These are phyloP conservation scores for Fusarium graminum DNA, from an alignment of 2,329 filamentous ascomycete species.

Conservation along the genomic window DNA sequence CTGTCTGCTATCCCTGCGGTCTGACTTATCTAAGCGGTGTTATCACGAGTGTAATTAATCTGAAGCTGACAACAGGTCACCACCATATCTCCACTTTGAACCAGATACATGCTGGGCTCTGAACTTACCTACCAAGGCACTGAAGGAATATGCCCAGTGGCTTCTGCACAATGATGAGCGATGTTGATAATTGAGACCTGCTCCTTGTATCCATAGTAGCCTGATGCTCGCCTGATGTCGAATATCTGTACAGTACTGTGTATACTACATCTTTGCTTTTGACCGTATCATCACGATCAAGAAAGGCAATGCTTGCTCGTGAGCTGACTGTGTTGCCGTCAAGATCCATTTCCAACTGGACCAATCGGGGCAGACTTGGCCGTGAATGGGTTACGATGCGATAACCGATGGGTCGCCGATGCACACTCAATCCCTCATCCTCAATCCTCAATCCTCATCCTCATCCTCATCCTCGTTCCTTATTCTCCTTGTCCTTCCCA, in stretches of 20 bases:
- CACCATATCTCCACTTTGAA: neutral
- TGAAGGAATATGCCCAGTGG: slow-evolving; percentile 16
- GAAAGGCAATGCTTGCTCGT: slow-evolving; percentile 22
- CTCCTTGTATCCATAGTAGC: neutral
- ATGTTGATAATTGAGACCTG: slow-evolving; percentile 5
- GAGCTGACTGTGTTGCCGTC: slow-evolving; percentile 12
- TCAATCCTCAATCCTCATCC: neutral
- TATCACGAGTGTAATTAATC: too few species aligned
- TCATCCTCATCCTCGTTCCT: too few species aligned
- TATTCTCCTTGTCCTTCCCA: neutral
- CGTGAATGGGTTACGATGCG: neutral
- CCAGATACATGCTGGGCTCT: slow-evolving; percentile 2
- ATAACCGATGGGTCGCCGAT: slow-evolving; percentile 1
- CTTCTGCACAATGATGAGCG: neutral
- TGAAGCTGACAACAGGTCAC: too few species aligned
- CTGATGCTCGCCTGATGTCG: neutral
- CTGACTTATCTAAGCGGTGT: too few species aligned
- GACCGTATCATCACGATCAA: neutral
- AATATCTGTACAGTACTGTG: neutral
- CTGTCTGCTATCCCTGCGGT: neutral
- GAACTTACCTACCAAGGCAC: slow-evolving; percentile 15
- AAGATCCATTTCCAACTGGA: neutral
- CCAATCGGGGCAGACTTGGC: slow-evolving; percentile 28
- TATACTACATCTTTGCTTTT: slow-evolving; percentile 5
- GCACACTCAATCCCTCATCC: neutral